Evolutionary conservation across 176 grass and related monocot genomes (phyloP).

Genomic region (Lolium rigidum): DNA sequence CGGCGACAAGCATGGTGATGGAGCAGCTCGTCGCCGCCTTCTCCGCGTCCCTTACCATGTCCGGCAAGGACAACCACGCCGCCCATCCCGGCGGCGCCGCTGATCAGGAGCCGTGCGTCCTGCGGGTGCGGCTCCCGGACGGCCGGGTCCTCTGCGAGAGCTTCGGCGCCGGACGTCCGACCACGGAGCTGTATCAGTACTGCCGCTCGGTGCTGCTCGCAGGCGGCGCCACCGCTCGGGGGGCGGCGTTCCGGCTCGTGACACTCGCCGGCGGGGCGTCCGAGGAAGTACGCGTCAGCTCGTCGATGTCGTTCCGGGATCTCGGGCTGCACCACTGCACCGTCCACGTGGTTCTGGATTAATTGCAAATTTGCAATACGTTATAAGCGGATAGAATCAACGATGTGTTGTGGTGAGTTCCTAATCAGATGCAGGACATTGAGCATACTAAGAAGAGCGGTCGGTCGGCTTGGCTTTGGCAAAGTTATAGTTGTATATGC

Average conservation of each 20-base stretch:
- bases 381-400: too few relatives aligned
- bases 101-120: not conserved
- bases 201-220: conserved; percentile 6
- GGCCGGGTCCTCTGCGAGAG: not conserved
- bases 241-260: not conserved
- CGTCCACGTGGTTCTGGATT: not conserved
- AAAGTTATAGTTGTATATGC: not conserved
- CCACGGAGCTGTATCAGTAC: conserved; percentile 2
- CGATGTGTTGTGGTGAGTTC: too few relatives aligned
- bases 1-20: not conserved
- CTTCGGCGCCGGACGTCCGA: not conserved
- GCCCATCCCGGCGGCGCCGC: not conserved
- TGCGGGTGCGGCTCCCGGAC: conserved; percentile 15
- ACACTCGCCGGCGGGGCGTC: conserved; percentile 18
- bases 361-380: not conserved
- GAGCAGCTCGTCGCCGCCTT: conserved; percentile 12
- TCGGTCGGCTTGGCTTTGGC: not conserved
- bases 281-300: not conserved
- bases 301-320: not conserved
- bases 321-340: not conserved
- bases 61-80: too few relatives aligned
- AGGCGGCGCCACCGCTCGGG: not conserved
- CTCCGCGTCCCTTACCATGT: too few relatives aligned
- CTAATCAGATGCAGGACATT: not conserved
- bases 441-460: not conserved